Base-by-base conservation (phyloP, 2,329 filamentous ascomycete species). In the Tolypocladium tropicale region DNA sequence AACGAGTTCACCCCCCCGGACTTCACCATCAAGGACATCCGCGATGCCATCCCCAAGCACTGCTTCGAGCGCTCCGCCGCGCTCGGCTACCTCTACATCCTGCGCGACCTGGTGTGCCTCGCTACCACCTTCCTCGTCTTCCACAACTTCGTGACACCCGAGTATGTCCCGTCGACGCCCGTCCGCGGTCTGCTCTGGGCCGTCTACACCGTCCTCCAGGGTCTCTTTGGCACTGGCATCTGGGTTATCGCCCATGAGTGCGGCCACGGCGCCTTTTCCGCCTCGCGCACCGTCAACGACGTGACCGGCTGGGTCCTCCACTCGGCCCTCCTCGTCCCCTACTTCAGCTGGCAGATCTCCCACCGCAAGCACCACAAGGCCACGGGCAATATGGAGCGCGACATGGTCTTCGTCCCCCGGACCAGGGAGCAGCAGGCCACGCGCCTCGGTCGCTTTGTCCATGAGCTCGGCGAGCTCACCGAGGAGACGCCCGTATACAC, bases 361-460 rank as follows among this genome's bases (percentile, higher is more conserved):
- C 94, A 99, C 78, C 89, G 90, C 78, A 96, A 96, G 84, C 94
- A 99, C 80, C 94, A 99, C 88, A 97, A 97, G 83, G 91, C 92
- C 61, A 99, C 94, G 41, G 94, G 92, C 66, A 84, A 99, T 80
- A 86, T 99, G 76, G 91, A 95, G 76, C 90, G 93, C 64, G 94
- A 99, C 76, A 99, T 99, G 94, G 94, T 97, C 61, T 97, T 96
- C 71, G 80, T 97, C n/a, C 94, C 94, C 58, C 90, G 90, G 75
- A 96, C 91, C 56, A 86, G 92, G 57, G 84, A 94, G 63, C 76
- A 88, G 70, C 92, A 89, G 68, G 90, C 91, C 62, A 80, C 79
- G 59, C 86, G 88, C 57, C 72, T 93, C 58, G 90, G 91, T 67
- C 82, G 80, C 66, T 66, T 92, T 57, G 78, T 81, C 54, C 90